Evolutionary conservation across 495 filamentous ascomycete species (phyloP).

Genomic region (Tuber borchii): DNA sequence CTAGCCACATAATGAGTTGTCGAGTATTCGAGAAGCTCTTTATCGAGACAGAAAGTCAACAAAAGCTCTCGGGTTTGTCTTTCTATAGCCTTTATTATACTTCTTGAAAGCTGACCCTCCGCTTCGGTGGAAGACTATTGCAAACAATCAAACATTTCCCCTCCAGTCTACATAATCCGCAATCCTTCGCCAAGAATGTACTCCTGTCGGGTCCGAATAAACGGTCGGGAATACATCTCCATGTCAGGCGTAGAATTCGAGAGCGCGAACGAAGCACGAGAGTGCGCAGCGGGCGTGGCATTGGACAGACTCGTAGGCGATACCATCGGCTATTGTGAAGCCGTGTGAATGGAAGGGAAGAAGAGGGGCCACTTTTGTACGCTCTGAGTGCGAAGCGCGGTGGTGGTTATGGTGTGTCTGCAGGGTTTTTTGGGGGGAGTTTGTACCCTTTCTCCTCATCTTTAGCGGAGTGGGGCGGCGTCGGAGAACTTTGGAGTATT

Average conservation of each 20-base stretch:
- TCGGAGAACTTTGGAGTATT: constrained; percentile 1
- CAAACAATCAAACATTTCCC: constrained; percentile 26
- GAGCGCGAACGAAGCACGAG: constrained; percentile 33
- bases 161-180: constrained; percentile 29
- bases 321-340: constrained; percentile 33
- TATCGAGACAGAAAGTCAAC: constrained; percentile 32
- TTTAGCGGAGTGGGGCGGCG: neutral
- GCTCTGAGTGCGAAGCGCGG: constrained; percentile 30
- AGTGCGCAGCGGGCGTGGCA: constrained; percentile 31
- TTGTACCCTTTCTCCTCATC: constrained; percentile 21
- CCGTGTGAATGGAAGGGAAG: constrained; percentile 18
- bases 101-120: constrained; percentile 9
- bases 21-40: constrained; percentile 37
- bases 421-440: constrained; percentile 19
- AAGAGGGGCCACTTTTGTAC: neutral
- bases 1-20: constrained; percentile 34
- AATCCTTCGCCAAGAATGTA: constrained; percentile 33
- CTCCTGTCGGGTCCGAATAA: constrained; percentile 29
- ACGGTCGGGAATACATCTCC: constrained; percentile 33
- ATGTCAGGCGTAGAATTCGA: constrained; percentile 31
- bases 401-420: constrained; percentile 16
- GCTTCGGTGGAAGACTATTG: constrained; percentile 19
- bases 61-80: constrained; percentile 28
- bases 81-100: neutral
- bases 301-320: constrained; percentile 31